Conservation (phyloP, 129 eudicot species). For the Lactuca saligna region DNA sequence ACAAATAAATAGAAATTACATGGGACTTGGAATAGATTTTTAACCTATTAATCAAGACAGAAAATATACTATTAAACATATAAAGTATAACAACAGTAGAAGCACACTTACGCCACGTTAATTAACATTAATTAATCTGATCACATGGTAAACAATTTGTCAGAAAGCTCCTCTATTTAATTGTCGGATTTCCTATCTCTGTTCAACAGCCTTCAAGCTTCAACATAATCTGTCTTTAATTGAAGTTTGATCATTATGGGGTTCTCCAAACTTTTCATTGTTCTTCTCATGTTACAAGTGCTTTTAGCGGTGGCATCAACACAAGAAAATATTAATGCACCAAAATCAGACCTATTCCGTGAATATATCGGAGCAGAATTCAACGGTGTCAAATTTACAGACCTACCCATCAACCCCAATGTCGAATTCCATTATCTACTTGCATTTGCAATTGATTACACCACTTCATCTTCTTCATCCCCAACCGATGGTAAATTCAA, state of each 20-base stretch:
- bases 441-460: conserved; percentile 75
- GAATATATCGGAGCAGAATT: conserved; percentile 81
- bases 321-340: conserved; percentile 24
- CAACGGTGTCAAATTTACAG: conserved; percentile 59
- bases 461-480: conserved; percentile 51
- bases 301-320: conserved; percentile 28
- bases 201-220: conserved; percentile 21
- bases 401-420: conserved; percentile 57
- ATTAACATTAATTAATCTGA: background rate
- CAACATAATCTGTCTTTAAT: conserved; percentile 17
- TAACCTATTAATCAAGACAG: background rate
- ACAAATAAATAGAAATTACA: background rate
- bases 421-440: conserved; percentile 78
- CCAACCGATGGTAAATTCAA: conserved; percentile 74
- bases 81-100: background rate
- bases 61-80: background rate
- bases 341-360: conserved; percentile 54
- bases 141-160: too few relatives aligned
- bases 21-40: background rate
- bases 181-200: background rate
- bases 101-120: conserved; percentile 16
- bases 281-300: conserved; percentile 41
- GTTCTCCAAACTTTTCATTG: conserved; percentile 28
- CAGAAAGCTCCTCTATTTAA: conserved; percentile 26
- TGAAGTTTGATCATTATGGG: conserved; percentile 24